phyloP scores from a whole-genome alignment of 2,329 filamentous ascomycete species.

The Microdochium bolleyi region DNA sequence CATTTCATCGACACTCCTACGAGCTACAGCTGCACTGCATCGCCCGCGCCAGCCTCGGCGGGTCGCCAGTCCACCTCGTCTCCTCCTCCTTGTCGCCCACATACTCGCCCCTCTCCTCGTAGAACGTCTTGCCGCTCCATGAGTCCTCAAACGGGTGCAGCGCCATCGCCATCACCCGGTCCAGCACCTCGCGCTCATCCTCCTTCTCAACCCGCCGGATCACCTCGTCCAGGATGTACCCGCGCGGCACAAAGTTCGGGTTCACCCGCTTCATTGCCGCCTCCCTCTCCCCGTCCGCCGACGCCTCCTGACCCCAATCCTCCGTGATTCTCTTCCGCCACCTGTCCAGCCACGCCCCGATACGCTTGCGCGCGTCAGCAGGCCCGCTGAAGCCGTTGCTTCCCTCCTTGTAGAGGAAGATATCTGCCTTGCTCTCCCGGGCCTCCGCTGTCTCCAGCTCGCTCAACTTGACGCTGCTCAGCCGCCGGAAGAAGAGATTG shows the following conservation, averaged over 20 bases:
- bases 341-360: slow-evolving; percentile 73
- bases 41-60: slow-evolving; percentile 67
- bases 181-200: slow-evolving; percentile 71
- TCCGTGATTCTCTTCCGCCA: slow-evolving; percentile 67
- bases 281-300: slow-evolving; percentile 54
- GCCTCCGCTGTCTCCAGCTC: slow-evolving; percentile 58
- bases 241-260: slow-evolving; percentile 83
- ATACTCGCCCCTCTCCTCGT: slow-evolving; percentile 34
- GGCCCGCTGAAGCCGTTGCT: slow-evolving; percentile 51
- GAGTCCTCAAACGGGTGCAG: slow-evolving; percentile 76
- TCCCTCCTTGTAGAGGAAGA: slow-evolving; percentile 77
- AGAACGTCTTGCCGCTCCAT: slow-evolving; percentile 50
- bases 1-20: background rate
- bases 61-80: slow-evolving; percentile 75
- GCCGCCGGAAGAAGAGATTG: slow-evolving; percentile 82
- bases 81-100: slow-evolving; percentile 64
- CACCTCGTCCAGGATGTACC: slow-evolving; percentile 90
- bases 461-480: slow-evolving; percentile 55
- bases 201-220: slow-evolving; percentile 83
- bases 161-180: slow-evolving; percentile 73
- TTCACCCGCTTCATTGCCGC: slow-evolving; percentile 78
- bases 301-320: slow-evolving; percentile 53
- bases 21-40: slow-evolving; percentile 82
- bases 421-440: slow-evolving; percentile 54
- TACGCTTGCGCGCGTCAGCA: slow-evolving; percentile 53